phyloP scores from a whole-genome alignment of 306 rosid genomes.

The Rosa persica region DNA sequence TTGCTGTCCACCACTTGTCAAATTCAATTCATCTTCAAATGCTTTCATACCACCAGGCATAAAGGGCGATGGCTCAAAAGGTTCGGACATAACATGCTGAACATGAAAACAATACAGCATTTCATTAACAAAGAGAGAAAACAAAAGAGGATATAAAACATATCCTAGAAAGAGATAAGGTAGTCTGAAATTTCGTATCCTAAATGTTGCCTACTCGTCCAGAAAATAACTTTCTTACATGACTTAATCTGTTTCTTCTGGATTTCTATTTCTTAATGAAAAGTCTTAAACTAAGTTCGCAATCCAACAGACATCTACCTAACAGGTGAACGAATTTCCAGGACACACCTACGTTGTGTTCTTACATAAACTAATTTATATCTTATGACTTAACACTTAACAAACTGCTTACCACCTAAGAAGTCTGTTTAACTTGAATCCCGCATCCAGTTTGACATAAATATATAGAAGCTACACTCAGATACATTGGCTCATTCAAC shows the following conservation, averaged over 20 bases:
- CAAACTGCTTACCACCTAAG: neutral
- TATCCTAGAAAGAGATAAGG: neutral
- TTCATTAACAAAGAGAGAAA: constrained; percentile 21
- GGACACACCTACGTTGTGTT: neutral
- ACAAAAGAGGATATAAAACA: neutral
- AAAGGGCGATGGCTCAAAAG: constrained; percentile 91
- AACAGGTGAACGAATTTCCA: neutral
- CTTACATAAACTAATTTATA: neutral
- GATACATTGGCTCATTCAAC: neutral
- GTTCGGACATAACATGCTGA: constrained; percentile 87
- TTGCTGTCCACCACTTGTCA: constrained; percentile 53
- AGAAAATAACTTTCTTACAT: neutral
- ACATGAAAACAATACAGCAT: constrained; percentile 29
- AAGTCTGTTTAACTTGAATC: neutral
- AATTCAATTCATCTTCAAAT: constrained; percentile 62
- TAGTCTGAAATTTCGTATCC: neutral
- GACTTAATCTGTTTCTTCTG: neutral
- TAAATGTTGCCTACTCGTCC: neutral
- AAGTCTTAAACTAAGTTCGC: neutral
- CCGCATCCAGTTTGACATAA: neutral
- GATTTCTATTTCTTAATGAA: neutral
- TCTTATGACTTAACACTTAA: neutral
- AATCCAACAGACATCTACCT: neutral
- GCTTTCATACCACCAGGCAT: constrained; percentile 65
- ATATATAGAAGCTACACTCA: neutral